These are phyloP conservation scores for Neurospora terricola DNA, from an alignment of 495 filamentous ascomycete genomes.

Conservation along the genomic window DNA sequence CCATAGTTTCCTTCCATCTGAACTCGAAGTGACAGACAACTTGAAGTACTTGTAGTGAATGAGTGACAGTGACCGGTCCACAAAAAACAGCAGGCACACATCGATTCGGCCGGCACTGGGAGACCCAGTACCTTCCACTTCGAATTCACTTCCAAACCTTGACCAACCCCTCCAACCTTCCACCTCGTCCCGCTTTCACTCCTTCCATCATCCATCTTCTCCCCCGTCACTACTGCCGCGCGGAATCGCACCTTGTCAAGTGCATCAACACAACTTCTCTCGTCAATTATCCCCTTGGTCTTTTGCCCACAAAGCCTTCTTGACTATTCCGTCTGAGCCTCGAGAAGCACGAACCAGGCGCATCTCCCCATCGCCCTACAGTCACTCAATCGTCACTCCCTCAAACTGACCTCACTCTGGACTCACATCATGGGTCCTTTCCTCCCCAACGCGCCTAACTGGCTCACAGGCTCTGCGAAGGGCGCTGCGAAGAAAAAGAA, in stretches of 20 bases:
- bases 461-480: not conserved
- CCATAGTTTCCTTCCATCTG: not conserved
- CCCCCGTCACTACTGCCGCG: not conserved
- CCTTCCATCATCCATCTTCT: not conserved
- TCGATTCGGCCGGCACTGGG: not conserved
- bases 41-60: not conserved
- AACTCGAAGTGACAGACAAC: not conserved
- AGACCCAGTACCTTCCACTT: not conserved
- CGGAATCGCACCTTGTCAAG: not conserved
- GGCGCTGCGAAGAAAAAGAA: no score
- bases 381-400: not conserved
- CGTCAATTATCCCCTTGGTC: not conserved
- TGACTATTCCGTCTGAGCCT: not conserved
- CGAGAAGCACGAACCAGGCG: not conserved
- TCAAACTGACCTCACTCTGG: not conserved
- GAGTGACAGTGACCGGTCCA: not conserved
- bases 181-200: not conserved
- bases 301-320: not conserved
- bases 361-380: not conserved
- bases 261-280: not conserved
- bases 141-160: not conserved
- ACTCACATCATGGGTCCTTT: not conserved
- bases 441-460: not conserved
- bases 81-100: not conserved
- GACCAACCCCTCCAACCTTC: not conserved